These are phyloP conservation scores for Haberlea rhodopensis DNA, from an alignment of 257 asterid species.

Conservation along the genomic window DNA sequence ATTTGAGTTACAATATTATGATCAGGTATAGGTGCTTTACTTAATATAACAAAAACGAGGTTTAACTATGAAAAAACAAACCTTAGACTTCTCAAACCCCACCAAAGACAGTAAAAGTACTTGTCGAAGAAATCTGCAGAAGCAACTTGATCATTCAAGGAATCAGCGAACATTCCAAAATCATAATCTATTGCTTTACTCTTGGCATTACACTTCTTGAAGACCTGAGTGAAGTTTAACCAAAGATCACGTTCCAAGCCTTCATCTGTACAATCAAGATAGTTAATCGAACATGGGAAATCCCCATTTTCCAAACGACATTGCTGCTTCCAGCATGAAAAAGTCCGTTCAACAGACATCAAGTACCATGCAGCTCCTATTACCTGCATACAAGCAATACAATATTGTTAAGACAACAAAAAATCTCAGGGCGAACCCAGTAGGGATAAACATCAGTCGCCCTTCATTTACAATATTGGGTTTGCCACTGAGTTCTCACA, in stretches of 20 bases:
- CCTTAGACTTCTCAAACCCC: slow-evolving; percentile 76
- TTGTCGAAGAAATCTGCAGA: slow-evolving; percentile 46
- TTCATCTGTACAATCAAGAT: slow-evolving; percentile 47
- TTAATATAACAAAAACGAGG: not conserved
- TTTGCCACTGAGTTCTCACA: not conserved
- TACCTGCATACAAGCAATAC: slow-evolving; percentile 39
- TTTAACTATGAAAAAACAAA: slow-evolving; percentile 19
- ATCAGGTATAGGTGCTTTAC: no score
- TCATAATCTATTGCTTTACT: slow-evolving; percentile 32
- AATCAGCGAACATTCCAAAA: slow-evolving; percentile 69
- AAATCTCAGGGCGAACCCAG: not conserved
- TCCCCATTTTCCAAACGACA: slow-evolving; percentile 40
- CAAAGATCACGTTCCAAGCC: slow-evolving; percentile 36
- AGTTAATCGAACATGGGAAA: slow-evolving; percentile 31
- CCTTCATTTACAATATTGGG: not conserved
- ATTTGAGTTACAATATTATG: no score
- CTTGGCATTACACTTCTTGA: slow-evolving; percentile 39
- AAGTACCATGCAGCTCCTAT: slow-evolving; percentile 82
- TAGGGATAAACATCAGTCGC: not conserved
- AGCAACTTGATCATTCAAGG: slow-evolving; percentile 54
- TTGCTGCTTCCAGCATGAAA: slow-evolving; percentile 65
- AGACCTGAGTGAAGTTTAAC: slow-evolving; percentile 47
- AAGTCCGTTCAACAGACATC: slow-evolving; percentile 69
- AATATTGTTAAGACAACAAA: not conserved
- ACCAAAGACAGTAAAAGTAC: slow-evolving; percentile 85